Evolutionary conservation across 148 eudicot species (phyloP), one percentile per base, ranked within the genome.

Genomic region (Rhododendron ovatum): DNA sequence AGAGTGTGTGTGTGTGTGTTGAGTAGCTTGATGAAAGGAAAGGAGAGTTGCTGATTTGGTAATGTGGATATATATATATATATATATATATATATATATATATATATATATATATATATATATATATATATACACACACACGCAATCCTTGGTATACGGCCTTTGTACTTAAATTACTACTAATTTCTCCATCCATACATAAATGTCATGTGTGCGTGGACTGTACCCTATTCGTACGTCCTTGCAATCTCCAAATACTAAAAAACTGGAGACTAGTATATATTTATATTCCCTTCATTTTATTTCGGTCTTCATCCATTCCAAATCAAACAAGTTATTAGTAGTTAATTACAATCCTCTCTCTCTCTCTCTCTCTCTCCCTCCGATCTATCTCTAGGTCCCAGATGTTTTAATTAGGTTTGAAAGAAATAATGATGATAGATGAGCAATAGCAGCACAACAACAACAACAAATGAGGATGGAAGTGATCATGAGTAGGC

Each of bases 391-490:
- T n/a, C n/a, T n/a, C 59, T 55, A 5, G 61, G 17, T 55, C 61
- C 61, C 6, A 55, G 6, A 18, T 55, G 50, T 55, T 18, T 55
- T 15, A 18, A 55, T 55, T 55, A 55, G 37, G 75, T 12, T 69
- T 30, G 35, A 69, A 69, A 2, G 4, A 63, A 5, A 39, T 69
- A 41, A 71, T 55, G 80, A 89, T 79, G 84, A 51, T 89, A 87
- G 74, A 87, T 26, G 84, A 75, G 51, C 80, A 85, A 57, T 78
- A 74, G 61, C 63, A 81, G 28, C 84, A 86, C 78, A 71, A 59
- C 45, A n/a, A n/a, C n/a, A n/a, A n/a, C n/a, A 41, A 41, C 45
- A 41, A 41, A 41, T 41, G 78, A 85, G 78, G 75, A 74, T 83
- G 30, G 78, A 85, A 48, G 51, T 37, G 81, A 86, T 30, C 39